phyloP scores from a whole-genome alignment of 2,329 filamentous ascomycete species.

The Cladophialophora bantiana region DNA sequence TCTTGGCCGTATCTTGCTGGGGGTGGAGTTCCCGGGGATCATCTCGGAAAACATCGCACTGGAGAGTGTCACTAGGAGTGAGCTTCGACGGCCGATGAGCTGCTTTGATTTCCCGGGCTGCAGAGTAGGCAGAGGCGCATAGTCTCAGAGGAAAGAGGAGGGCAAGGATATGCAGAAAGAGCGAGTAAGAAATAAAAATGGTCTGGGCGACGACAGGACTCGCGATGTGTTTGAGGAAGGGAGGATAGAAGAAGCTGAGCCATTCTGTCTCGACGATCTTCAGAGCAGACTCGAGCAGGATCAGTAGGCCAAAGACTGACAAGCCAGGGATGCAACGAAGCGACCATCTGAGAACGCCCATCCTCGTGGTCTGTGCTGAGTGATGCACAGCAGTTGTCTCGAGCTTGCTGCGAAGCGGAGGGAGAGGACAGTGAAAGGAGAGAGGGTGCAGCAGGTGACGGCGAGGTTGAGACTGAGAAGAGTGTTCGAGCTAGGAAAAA shows the following conservation, averaged over 20 bases:
- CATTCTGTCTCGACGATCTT: slow-evolving; percentile 37
- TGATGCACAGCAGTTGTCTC: neutral
- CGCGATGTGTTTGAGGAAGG: slow-evolving; percentile 27
- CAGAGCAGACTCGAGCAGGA: slow-evolving; percentile 38
- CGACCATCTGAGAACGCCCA: slow-evolving; percentile 36
- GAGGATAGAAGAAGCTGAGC: slow-evolving; percentile 27
- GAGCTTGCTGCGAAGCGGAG: neutral
- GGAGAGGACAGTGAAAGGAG: neutral
- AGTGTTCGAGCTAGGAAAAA: neutral
- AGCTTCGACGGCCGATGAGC: slow-evolving; percentile 28
- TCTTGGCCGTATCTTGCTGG: slow-evolving; percentile 5
- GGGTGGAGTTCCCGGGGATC: slow-evolving; percentile 56
- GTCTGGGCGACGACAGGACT: slow-evolving; percentile 16
- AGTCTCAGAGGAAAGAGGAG: slow-evolving; percentile 62
- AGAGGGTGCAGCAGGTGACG: neutral
- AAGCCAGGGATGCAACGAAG: slow-evolving; percentile 40
- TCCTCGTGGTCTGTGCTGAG: slow-evolving; percentile 11
- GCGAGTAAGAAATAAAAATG: slow-evolving; percentile 64
- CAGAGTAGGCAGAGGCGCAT: slow-evolving; percentile 57
- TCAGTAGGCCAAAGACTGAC: slow-evolving; percentile 36
- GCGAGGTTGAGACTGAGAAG: slow-evolving; percentile 1
- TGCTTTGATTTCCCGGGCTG: slow-evolving; percentile 39
- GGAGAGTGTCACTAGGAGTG: slow-evolving; percentile 17
- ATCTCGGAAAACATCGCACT: slow-evolving; percentile 60
- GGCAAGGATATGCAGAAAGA: slow-evolving; percentile 70